phyloP scores from a whole-genome alignment of 2,329 filamentous ascomycete genomes.

The Rhynchosporium agropyri region DNA sequence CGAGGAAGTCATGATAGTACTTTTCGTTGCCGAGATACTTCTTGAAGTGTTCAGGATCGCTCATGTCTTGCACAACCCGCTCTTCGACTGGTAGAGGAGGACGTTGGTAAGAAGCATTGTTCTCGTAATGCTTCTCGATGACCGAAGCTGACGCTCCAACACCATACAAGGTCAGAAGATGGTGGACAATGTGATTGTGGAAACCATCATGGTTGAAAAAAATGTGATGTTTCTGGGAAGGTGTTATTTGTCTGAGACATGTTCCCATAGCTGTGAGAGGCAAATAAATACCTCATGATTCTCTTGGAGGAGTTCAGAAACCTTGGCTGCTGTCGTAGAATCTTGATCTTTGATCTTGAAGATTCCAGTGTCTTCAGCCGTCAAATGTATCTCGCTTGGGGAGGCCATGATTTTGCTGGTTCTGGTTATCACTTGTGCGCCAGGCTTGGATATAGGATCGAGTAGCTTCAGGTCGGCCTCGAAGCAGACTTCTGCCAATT shows the following conservation, averaged over 20 bases:
- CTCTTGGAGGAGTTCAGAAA: constrained; percentile 71
- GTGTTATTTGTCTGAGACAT: constrained; percentile 13
- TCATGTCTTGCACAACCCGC: constrained; percentile 51
- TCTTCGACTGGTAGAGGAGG: constrained; percentile 51
- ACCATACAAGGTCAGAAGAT: constrained; percentile 75
- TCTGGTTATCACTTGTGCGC: constrained; percentile 13
- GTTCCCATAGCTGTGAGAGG: too few relatives aligned
- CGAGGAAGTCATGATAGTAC: constrained; percentile 73
- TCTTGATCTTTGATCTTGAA: constrained; percentile 51
- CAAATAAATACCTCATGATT: constrained; percentile 61
- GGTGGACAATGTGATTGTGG: constrained; percentile 84
- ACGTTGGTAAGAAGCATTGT: constrained; percentile 69
- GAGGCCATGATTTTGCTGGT: constrained; percentile 22
- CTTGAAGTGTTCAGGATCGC: constrained; percentile 56
- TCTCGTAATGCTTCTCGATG: constrained; percentile 65
- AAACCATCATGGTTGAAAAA: constrained; percentile 78
- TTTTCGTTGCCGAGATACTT: constrained; percentile 63
- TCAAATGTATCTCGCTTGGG: constrained; percentile 50
- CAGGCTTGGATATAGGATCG: constrained; percentile 27
- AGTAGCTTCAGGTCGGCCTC: constrained; percentile 18
- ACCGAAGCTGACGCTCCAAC: constrained; percentile 65
- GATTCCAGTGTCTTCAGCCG: constrained; percentile 54
- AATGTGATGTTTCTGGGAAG: constrained; percentile 67
- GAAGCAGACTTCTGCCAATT: not conserved
- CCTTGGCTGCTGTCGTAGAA: constrained; percentile 61